Evolutionary conservation across 2,329 filamentous ascomycete genomes (phyloP), one percentile per base, ranked within the genome.

Genomic region (Emergomyces africanus): DNA sequence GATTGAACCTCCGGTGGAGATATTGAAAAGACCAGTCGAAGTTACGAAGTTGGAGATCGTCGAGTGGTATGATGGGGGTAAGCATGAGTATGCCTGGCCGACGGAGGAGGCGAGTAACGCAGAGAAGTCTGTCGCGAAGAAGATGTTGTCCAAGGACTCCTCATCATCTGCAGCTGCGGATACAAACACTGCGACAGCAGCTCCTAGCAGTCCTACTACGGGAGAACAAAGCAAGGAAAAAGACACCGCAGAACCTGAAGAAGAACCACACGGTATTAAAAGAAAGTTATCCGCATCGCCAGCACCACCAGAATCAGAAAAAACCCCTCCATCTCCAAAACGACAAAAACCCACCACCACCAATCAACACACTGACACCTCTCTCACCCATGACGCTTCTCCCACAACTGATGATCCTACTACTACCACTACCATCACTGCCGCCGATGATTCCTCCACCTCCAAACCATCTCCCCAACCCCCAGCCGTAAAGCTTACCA

Each of bases 1-100:
- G 18, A 90, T 87, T 68, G 83, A 89, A 41, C 86, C 96, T 18
- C 94, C 94, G 0, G 79, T 87, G 59, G 87, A 95, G 71, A 94
- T 99, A 61, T 80, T 90, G 70, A 83, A 87, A 58, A 79, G 92
- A 60, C 82, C 88, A 1, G 89, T 97, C 44, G 84, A 89, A 57
- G 89, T 95, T 0, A 74, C 81, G 53, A 82, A 90, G 42, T 73
- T 96, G 65, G 88, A 95, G 70, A 73, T 97, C 60, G 69, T 95
- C 8, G 89, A 96, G 69, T 99, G 89, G 79, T 75, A 81, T 78
- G 88, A 91, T 66, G 87, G 88, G 1, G 91, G 90, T 1, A 83
- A 83, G 54, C 92, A 97, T 75, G 77, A 83, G 53, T 89, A 87
- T 74, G 78, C 83, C 42, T 95, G 88, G 84, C 94, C 94, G 0